phyloP scores from a whole-genome alignment of 225 moss, liverwort and hornwort genomes.

The Ulota crispa region DNA sequence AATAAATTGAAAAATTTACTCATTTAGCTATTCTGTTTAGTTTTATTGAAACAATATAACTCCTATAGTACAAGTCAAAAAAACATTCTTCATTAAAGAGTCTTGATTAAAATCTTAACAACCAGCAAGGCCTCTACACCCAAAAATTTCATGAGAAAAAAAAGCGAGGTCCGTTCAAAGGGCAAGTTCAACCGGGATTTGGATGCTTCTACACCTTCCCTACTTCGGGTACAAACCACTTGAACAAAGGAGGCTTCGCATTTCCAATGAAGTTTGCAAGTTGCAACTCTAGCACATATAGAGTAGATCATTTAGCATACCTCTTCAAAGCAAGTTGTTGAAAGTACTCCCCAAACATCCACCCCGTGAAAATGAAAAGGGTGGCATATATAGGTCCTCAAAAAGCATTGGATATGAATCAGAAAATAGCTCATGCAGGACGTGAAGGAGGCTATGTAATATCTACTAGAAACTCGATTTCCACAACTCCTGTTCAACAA shows the following conservation, averaged over 20 bases:
- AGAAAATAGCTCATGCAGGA: not conserved
- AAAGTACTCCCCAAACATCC: not conserved
- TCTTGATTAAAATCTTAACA: no score
- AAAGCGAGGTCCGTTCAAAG: slow-evolving; percentile 1
- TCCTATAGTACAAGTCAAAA: no score
- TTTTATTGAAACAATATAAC: no score
- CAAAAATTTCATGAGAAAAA: not conserved
- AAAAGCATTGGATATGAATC: not conserved
- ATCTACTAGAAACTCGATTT: not conserved
- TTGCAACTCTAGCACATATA: not conserved
- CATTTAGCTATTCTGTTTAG: no score
- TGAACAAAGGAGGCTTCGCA: not conserved
- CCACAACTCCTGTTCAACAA: not conserved
- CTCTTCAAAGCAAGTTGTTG: not conserved
- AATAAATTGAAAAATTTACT: no score
- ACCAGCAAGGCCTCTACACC: not conserved
- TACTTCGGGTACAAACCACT: not conserved
- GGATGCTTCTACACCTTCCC: slow-evolving; percentile 21
- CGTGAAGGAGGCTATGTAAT: not conserved
- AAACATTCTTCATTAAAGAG: no score
- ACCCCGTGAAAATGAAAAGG: not conserved
- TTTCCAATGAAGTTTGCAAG: not conserved
- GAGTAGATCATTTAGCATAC: not conserved
- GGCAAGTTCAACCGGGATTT: slow-evolving; percentile 16
- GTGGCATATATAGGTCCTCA: not conserved